Conservation (phyloP, 495 filamentous ascomycete species). For the Aspergillus sclerotioniger region DNA sequence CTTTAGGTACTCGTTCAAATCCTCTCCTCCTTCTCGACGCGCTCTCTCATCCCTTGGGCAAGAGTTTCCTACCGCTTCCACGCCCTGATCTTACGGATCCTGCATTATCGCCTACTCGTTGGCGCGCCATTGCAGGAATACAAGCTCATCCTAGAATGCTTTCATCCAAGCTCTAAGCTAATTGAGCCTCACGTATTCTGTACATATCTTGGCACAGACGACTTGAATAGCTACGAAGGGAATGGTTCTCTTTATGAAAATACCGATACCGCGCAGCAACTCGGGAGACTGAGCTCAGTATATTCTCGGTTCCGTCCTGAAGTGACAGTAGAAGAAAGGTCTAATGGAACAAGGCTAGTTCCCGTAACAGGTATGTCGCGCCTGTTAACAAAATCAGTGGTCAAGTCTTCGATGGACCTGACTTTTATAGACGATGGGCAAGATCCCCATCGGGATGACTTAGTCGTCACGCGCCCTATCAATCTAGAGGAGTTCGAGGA, state of each 20-base stretch:
- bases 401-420: constrained; percentile 18
- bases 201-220: constrained; percentile 60
- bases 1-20: constrained; percentile 67
- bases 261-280: constrained; percentile 23
- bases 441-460: background rate
- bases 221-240: constrained; percentile 39
- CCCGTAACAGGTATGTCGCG: constrained; percentile 16
- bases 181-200: constrained; percentile 68
- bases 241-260: constrained; percentile 41
- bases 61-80: constrained; percentile 65
- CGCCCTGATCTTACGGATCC: constrained; percentile 62
- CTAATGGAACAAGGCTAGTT: constrained; percentile 19
- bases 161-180: constrained; percentile 67
- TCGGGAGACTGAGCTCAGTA: constrained; percentile 40
- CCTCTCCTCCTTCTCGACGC: constrained; percentile 59
- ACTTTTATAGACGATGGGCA: constrained; percentile 33
- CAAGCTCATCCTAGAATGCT: constrained; percentile 72
- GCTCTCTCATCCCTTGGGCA: constrained; percentile 57
- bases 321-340: constrained; percentile 42
- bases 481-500: constrained; percentile 64
- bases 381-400: background rate
- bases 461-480: constrained; percentile 49
- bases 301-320: constrained; percentile 64
- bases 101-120: constrained; percentile 61
- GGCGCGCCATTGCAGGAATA: constrained; percentile 57